Conservation (phyloP, 1,284 basidiomycete genomes). For the Athelia sp. region DNA sequence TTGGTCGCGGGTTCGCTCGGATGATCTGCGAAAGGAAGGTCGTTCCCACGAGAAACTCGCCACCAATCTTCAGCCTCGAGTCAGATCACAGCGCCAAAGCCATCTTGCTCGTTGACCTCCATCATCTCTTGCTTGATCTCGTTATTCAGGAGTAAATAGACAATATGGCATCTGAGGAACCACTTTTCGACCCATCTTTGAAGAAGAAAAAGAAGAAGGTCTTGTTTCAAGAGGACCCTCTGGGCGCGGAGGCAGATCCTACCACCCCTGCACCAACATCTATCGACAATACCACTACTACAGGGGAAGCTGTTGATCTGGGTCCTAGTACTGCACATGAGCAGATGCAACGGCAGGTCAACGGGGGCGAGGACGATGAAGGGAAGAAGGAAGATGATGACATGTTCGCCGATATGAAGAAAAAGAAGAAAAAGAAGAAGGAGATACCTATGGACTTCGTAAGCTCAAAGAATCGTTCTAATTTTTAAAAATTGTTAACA, state of each 20-base stretch:
- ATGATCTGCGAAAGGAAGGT: background rate
- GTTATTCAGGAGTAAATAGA: background rate
- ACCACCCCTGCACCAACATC: conserved; percentile 67
- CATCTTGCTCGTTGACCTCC: background rate
- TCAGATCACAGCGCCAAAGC: background rate
- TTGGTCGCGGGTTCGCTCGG: conserved; percentile 37
- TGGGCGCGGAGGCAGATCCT: conserved; percentile 79
- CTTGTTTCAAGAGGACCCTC: conserved; percentile 77
- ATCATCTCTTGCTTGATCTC: background rate
- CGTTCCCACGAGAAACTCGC: conserved; percentile 6
- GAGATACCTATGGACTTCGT: conserved; percentile 83
- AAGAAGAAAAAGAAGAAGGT: conserved; percentile 89
- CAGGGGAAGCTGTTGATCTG: conserved; percentile 67
- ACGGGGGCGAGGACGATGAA: conserved; percentile 31
- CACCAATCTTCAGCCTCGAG: conserved; percentile 1
- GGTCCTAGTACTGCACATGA: conserved; percentile 73
- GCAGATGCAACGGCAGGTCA: conserved; percentile 54
- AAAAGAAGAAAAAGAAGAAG: conserved; percentile 94
- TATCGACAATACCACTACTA: conserved; percentile 62
- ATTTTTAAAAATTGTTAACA: background rate
- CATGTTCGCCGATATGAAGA: conserved; percentile 87
- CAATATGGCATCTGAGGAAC: conserved; percentile 61
- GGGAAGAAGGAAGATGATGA: conserved; percentile 71
- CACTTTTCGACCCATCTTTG: conserved; percentile 76
- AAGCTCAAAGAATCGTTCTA: conserved; percentile 22